Evolutionary conservation across 106 monocot species (phyloP).

Genomic region (Dendrobium nobile): DNA sequence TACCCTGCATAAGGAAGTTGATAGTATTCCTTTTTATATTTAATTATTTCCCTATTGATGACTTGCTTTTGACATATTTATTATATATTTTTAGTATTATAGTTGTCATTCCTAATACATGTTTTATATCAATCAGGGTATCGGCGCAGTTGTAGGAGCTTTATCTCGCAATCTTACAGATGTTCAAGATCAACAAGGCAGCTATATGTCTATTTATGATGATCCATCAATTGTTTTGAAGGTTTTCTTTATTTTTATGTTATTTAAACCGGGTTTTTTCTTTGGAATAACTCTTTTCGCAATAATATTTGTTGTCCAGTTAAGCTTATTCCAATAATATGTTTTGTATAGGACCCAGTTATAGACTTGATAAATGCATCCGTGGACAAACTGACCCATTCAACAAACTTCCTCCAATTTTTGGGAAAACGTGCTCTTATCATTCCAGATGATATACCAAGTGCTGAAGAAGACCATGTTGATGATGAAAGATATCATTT

Average conservation of each 20-base stretch:
- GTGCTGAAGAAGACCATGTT: slow-evolving; percentile 34
- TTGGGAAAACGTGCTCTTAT: slow-evolving; percentile 84
- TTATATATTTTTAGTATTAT: too few relatives aligned
- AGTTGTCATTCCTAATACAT: background rate
- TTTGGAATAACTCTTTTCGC: background rate
- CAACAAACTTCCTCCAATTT: slow-evolving; percentile 79
- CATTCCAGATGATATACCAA: slow-evolving; percentile 48
- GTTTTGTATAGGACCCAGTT: slow-evolving; percentile 64
- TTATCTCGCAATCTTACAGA: slow-evolving; percentile 80
- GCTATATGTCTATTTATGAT: slow-evolving; percentile 82
- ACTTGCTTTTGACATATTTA: too few relatives aligned
- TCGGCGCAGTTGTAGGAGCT: slow-evolving; percentile 89
- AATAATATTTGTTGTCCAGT: background rate
- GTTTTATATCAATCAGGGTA: slow-evolving; percentile 38
- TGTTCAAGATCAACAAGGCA: slow-evolving; percentile 72
- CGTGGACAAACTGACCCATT: slow-evolving; percentile 67
- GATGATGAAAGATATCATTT: slow-evolving; percentile 60
- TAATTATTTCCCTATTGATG: too few relatives aligned
- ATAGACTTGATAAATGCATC: slow-evolving; percentile 70
- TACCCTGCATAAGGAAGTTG: too few relatives aligned
- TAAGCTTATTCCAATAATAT: slow-evolving; percentile 1
- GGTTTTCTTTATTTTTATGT: slow-evolving; percentile 25
- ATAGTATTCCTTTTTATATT: too few relatives aligned
- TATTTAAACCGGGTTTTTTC: background rate
- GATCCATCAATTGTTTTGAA: slow-evolving; percentile 53